Percentiles rank a stretch among this genome's conserved stretches.
Conservation (phyloP, 2,329 filamentous ascomycete genomes). For the Chalaropsis thielavioides region DNA sequence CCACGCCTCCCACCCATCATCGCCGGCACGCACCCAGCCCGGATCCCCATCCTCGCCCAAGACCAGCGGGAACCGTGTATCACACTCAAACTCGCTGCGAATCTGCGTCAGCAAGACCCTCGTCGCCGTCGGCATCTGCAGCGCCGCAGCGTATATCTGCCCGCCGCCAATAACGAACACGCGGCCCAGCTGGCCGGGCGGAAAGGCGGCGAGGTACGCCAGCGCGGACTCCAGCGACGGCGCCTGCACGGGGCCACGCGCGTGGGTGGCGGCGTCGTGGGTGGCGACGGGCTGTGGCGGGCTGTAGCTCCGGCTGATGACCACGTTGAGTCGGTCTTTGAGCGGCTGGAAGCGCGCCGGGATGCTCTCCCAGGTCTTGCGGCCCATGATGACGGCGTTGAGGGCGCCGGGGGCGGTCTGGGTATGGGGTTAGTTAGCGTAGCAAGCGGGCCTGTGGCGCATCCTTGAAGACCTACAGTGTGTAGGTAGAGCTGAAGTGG, state of each 20-base stretch:
- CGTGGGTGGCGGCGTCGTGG: slow-evolving; percentile 9
- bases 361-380: slow-evolving; percentile 92
- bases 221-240: slow-evolving; percentile 46
- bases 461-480: neutral
- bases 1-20: slow-evolving; percentile 44
- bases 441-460: too few species aligned
- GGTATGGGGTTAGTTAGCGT: neutral
- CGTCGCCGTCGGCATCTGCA: slow-evolving; percentile 42
- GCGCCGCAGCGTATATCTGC: slow-evolving; percentile 63
- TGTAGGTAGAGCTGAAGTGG: neutral
- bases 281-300: slow-evolving; percentile 18
- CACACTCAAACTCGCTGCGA: slow-evolving; percentile 55
- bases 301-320: slow-evolving; percentile 48
- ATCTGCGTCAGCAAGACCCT: slow-evolving; percentile 59
- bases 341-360: slow-evolving; percentile 66
- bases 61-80: slow-evolving; percentile 55
- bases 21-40: slow-evolving; percentile 40
- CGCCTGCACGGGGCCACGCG: slow-evolving; percentile 39
- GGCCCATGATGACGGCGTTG: slow-evolving; percentile 90
- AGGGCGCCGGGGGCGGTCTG: slow-evolving; percentile 26
- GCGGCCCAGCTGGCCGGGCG: slow-evolving; percentile 31
- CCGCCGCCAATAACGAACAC: slow-evolving; percentile 84
- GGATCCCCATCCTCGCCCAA: slow-evolving; percentile 27
- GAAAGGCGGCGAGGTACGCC: slow-evolving; percentile 25
- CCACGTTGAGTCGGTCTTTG: slow-evolving; percentile 64